These are phyloP conservation scores for Mikania micrantha DNA, from an alignment of 129 eudicot genomes.

Conservation along the genomic window DNA sequence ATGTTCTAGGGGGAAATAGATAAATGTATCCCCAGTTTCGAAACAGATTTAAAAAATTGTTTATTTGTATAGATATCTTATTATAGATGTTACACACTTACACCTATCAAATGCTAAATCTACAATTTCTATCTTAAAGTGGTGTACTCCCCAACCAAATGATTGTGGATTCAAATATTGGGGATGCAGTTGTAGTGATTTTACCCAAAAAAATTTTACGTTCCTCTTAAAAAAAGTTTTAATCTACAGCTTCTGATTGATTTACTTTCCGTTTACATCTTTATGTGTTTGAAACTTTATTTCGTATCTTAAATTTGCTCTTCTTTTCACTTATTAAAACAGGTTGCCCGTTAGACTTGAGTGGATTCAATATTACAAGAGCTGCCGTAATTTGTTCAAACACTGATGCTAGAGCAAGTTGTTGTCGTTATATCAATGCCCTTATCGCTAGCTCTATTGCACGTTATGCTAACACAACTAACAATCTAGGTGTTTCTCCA, in stretches of 20 bases:
- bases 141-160: no score
- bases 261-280: not conserved
- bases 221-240: no score
- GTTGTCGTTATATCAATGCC: slow-evolving; percentile 88
- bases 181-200: no score
- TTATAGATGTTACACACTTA: not conserved
- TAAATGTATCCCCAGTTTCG: not conserved
- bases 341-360: slow-evolving; percentile 89
- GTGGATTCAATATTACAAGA: slow-evolving; percentile 55
- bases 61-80: not conserved
- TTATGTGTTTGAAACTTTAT: not conserved
- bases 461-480: slow-evolving; percentile 75
- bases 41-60: not conserved
- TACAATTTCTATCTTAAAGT: no score
- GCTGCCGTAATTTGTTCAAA: slow-evolving; percentile 65
- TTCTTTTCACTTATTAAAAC: slow-evolving; percentile 17
- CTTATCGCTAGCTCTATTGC: slow-evolving; percentile 66
- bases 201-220: no score
- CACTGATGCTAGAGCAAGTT: slow-evolving; percentile 57
- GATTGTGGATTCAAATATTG: no score
- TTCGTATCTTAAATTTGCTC: slow-evolving; percentile 2
- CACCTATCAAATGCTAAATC: not conserved
- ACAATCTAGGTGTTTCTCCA: slow-evolving; percentile 62
- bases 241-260: no score
- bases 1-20: not conserved